phyloP scores from a whole-genome alignment of 768 basidiomycete genomes.

The Auriscalpium orientale region DNA sequence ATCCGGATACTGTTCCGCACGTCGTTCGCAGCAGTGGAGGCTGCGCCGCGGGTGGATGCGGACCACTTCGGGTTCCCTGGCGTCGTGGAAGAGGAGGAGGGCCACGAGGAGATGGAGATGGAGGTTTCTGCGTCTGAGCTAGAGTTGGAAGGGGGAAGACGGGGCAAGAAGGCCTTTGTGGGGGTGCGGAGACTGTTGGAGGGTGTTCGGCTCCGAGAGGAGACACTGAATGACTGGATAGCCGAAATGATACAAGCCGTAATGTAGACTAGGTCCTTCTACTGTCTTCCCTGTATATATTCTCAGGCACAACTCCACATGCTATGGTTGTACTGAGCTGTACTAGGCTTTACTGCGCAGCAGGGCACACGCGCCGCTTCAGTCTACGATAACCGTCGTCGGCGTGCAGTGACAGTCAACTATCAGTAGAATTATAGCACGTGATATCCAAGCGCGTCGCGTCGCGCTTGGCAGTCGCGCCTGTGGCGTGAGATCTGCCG shows the following conservation, averaged over 20 bases:
- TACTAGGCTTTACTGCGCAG: too few relatives aligned
- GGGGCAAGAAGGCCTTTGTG: conserved; percentile 66
- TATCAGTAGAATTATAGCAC: too few relatives aligned
- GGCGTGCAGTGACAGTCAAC: too few relatives aligned
- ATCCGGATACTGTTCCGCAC: conserved; percentile 79
- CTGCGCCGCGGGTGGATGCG: conserved; percentile 61
- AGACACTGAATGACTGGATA: conserved; percentile 50
- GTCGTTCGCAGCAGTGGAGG: conserved; percentile 65
- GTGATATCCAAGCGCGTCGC: too few relatives aligned
- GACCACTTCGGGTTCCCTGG: conserved; percentile 92
- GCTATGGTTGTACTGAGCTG: too few relatives aligned
- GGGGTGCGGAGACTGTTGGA: conserved; percentile 54
- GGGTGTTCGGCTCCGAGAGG: conserved; percentile 58
- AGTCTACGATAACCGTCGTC: too few relatives aligned
- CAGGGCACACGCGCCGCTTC: too few relatives aligned
- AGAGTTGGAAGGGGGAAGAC: conserved; percentile 62
- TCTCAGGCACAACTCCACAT: too few relatives aligned
- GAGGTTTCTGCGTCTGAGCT: conserved; percentile 21
- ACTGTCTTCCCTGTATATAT: too few relatives aligned
- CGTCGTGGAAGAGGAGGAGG: conserved; percentile 70
- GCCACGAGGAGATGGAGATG: conserved; percentile 36
- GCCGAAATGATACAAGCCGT: conserved; percentile 49
- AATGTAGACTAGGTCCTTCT: not conserved
- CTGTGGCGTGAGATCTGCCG: too few relatives aligned
- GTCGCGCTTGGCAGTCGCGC: too few relatives aligned